These are phyloP conservation scores for Cercospora beticola DNA, from an alignment of 2,329 filamentous ascomycete species.

Conservation along the genomic window DNA sequence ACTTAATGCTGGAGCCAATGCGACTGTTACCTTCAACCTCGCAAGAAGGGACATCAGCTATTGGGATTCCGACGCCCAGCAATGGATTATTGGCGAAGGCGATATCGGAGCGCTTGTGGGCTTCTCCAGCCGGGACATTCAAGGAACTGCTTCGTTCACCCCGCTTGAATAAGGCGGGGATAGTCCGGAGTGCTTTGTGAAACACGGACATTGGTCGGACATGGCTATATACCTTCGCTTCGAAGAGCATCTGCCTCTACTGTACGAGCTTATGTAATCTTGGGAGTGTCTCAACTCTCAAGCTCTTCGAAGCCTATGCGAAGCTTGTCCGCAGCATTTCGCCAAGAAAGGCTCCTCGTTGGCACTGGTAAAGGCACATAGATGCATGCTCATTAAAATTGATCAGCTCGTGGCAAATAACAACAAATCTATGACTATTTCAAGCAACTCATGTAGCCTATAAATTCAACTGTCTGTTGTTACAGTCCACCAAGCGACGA, in stretches of 20 bases:
- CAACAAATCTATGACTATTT: neutral
- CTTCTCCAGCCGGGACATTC: constrained; percentile 32
- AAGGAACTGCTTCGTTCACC: constrained; percentile 18
- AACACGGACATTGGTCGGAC: neutral
- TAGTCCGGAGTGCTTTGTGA: neutral
- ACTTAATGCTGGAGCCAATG: constrained; percentile 34
- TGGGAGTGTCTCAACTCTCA: neutral
- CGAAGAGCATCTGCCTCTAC: neutral
- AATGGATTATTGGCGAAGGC: constrained; percentile 35
- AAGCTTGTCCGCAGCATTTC: neutral
- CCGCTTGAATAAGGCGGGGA: constrained; percentile 12
- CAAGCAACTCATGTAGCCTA: neutral
- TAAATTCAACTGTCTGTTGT: neutral
- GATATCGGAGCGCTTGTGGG: constrained; percentile 27
- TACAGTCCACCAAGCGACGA: neutral
- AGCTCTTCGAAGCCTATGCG: neutral
- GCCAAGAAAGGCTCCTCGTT: neutral
- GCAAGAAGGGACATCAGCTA: constrained; percentile 39
- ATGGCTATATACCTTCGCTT: neutral
- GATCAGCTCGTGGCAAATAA: too few species aligned
- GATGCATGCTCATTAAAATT: neutral
- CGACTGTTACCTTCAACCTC: constrained; percentile 37
- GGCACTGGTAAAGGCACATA: neutral
- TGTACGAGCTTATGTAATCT: neutral
- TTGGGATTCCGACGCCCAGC: constrained; percentile 38